Evolutionary conservation across 2,329 filamentous ascomycete genomes (phyloP), one percentile per base, ranked within the genome.

Genomic region (Exophiala mesophila): DNA sequence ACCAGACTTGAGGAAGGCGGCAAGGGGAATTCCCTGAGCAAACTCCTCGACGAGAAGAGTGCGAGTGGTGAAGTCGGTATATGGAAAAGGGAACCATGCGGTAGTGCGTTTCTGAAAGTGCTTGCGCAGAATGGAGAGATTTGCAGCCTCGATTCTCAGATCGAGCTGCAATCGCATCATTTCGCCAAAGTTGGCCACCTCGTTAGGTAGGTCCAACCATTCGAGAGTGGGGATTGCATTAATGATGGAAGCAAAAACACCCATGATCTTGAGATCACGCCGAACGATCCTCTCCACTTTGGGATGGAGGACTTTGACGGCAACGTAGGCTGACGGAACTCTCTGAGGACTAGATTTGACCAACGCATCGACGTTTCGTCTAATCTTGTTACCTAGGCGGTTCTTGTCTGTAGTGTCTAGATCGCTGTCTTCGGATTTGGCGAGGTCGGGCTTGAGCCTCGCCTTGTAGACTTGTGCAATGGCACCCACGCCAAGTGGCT

Each of bases 91-190:
- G 61, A 98, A 98, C 82, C 86, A 95, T n/a, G 88, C 89, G 0
- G 90, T 96, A 2, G 85, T 85, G 32, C 92, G 78, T 45, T 88
- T 77, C 56, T 83, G 85, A 72, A 98, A 98, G 61, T 96, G 87
- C 56, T 83, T 82, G 39, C 92, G 82, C 71, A 98, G 97, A 10
- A 83, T 80, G 16, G 82, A 63, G 3, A 98, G 71, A 57, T 98
- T 98, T 26, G 89, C 84, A 1, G 88, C 84, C 64, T 98, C 92
- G 47, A 97, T 97, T 39, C 92, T 83, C 24, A 98, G 74, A 64
- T 98, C 92, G 2, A 98, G 73, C 62, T 98, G 92, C n/a, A 97
- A 71, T 57, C 83, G 83, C 92, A 98, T 98, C 92, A 98, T 98
- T 60, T 94, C 85, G 17, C 89, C 90, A 59, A 98, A 98, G 58